A percentile compares a stretch with the other conserved stretches of the same genome.
Conservation (phyloP, 495 filamentous ascomycete genomes). For the Penicillium macrosclerotiorum region DNA sequence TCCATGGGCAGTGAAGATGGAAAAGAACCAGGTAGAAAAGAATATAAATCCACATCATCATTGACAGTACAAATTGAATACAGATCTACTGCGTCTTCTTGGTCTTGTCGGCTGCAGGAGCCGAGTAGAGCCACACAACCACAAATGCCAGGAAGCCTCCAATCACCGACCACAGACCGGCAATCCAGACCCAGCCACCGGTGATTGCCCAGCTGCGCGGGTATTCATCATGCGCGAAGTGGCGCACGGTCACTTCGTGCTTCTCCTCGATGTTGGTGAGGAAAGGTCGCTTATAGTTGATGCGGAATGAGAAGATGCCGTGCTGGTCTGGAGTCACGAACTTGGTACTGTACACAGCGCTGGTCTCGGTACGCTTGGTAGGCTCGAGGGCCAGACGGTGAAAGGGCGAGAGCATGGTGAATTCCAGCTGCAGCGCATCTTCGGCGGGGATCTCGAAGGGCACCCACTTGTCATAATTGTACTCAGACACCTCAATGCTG, state of each 20-base stretch:
- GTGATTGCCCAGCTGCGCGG: constrained; percentile 85
- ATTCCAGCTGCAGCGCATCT: constrained; percentile 88
- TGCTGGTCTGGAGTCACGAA: constrained; percentile 93
- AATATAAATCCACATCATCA: constrained; percentile 20
- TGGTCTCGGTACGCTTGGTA: constrained; percentile 55
- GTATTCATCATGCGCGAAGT: constrained; percentile 97
- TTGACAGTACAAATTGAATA: constrained; percentile 17
- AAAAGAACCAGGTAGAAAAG: neutral
- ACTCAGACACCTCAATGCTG: constrained; percentile 85
- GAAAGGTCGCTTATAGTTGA: constrained; percentile 96
- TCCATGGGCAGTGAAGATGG: constrained; percentile 2
- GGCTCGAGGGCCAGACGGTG: constrained; percentile 79
- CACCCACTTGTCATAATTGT: constrained; percentile 61
- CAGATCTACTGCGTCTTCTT: constrained; percentile 72
- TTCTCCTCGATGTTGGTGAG: constrained; percentile 89
- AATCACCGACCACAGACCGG: constrained; percentile 80
- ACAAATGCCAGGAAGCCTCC: constrained; percentile 83
- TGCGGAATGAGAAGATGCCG: constrained; percentile 94
- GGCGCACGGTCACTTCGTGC: constrained; percentile 86
- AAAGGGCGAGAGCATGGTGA: constrained; percentile 98
- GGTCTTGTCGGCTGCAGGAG: constrained; percentile 45
- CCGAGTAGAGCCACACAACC: constrained; percentile 85
- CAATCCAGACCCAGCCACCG: constrained; percentile 94
- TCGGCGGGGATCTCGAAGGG: constrained; percentile 67
- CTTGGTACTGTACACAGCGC: constrained; percentile 67